Evolutionary conservation across 2,329 filamentous ascomycete species (phyloP).

Genomic region (Colletotrichum kahawae): DNA sequence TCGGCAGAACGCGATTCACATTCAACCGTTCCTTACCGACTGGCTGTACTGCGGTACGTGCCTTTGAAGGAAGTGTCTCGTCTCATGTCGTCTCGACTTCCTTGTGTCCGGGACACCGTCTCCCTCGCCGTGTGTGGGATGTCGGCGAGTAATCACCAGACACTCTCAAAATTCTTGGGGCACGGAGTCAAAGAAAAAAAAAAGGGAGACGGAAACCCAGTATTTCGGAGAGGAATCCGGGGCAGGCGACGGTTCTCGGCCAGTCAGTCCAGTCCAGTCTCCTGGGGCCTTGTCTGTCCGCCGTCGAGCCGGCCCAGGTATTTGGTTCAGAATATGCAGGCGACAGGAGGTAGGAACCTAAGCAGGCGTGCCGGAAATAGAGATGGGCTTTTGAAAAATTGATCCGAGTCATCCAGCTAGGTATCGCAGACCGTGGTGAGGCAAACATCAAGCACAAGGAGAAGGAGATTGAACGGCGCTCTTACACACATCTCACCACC

Average conservation of each 20-base stretch:
- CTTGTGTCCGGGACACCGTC: background rate
- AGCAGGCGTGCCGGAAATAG: background rate
- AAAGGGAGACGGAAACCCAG: background rate
- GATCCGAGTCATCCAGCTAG: background rate
- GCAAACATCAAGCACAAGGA: background rate
- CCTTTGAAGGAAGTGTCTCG: conserved; percentile 12
- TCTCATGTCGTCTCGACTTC: conserved; percentile 18
- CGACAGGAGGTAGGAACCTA: background rate
- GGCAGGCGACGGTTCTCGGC: background rate
- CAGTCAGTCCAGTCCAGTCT: background rate
- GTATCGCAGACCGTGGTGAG: background rate
- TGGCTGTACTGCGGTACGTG: background rate
- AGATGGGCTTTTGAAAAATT: background rate
- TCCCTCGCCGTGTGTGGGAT: conserved; percentile 1
- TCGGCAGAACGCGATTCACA: background rate
- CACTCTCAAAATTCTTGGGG: background rate
- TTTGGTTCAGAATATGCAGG: background rate
- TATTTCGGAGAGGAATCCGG: background rate
- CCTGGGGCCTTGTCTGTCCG: background rate
- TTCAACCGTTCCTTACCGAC: background rate
- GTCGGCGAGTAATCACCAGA: background rate
- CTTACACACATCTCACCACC: background rate
- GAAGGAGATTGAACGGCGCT: background rate
- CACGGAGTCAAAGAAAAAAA: background rate
- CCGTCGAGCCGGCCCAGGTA: background rate